These are phyloP conservation scores for Stenogyne calaminthoides DNA, from an alignment of 305 asterid genomes.

Conservation along the genomic window DNA sequence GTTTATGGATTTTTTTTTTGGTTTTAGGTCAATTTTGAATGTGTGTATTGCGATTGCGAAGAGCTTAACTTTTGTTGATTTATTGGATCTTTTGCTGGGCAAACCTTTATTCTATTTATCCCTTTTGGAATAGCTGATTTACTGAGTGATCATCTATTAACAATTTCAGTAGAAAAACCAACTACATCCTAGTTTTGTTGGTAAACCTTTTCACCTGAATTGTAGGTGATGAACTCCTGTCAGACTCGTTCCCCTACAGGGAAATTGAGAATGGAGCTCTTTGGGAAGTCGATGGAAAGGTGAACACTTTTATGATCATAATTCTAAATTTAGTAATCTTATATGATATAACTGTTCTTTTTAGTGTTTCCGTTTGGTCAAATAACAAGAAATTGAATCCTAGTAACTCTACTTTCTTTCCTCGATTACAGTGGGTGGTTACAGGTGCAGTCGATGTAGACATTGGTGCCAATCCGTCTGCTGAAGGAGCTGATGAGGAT, in stretches of 20 bases:
- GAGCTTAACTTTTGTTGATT: neutral
- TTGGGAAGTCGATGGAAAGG: constrained; percentile 90
- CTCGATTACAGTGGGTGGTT: constrained; percentile 62
- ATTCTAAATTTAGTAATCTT: neutral
- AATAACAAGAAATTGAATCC: neutral
- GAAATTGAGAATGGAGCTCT: constrained; percentile 68
- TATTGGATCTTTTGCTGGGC: neutral
- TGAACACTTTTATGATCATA: neutral
- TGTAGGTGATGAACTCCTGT: constrained; percentile 86
- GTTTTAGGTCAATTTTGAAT: neutral
- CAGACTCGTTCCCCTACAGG: constrained; percentile 75
- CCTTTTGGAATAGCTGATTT: neutral
- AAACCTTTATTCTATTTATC: neutral
- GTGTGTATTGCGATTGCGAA: too few relatives aligned
- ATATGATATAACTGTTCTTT: neutral
- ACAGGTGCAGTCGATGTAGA: constrained; percentile 65
- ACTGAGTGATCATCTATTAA: neutral
- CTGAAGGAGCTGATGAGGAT: constrained; percentile 74
- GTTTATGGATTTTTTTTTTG: neutral
- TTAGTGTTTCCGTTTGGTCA: neutral
- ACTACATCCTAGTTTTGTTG: neutral
- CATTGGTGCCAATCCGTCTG: constrained; percentile 90
- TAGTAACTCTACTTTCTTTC: constrained; percentile 42
- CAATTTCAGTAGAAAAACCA: neutral
- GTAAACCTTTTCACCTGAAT: neutral